Conservation (phyloP, 31 red algal species). For the Pterothamnion heteromorphum region DNA sequence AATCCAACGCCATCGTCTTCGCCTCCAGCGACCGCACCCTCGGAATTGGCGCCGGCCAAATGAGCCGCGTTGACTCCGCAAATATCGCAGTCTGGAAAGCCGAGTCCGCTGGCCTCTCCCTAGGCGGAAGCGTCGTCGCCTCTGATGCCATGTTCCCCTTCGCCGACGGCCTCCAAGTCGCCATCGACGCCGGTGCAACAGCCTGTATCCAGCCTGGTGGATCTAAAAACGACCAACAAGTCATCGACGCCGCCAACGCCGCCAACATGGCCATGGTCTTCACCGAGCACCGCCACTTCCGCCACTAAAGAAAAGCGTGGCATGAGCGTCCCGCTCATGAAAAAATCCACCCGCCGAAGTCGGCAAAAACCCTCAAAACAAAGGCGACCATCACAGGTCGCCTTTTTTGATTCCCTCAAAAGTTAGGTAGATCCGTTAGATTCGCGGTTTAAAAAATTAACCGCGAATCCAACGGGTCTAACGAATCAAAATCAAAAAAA, state of each 20-base stretch:
- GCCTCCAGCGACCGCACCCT: slow-evolving; percentile 64
- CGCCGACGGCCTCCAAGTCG: slow-evolving; percentile 81
- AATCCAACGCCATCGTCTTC: slow-evolving; percentile 98
- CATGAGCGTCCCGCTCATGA: no score
- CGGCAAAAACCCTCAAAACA: no score
- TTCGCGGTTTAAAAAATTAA: no score
- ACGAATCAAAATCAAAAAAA: no score
- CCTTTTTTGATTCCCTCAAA: no score
- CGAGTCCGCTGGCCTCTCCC: slow-evolving; percentile 57
- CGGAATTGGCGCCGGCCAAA: slow-evolving; percentile 93
- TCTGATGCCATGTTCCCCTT: slow-evolving; percentile 99
- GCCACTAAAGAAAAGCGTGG: slow-evolving; percentile 82
- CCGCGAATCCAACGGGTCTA: no score
- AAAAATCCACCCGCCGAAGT: no score
- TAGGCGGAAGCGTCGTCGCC: slow-evolving; percentile 76
- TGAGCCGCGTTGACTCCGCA: slow-evolving; percentile 94
- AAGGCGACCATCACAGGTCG: no score
- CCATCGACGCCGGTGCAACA: slow-evolving; percentile 88
- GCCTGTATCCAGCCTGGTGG: slow-evolving; percentile 97
- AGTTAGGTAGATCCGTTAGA: no score
- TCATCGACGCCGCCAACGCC: slow-evolving; percentile 93
- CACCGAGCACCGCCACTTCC: slow-evolving; percentile 89
- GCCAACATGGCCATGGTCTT: slow-evolving; percentile 83
- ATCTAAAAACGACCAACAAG: slow-evolving; percentile 84
- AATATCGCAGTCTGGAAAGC: slow-evolving; percentile 95